Evolutionary conservation across 257 asterid genomes (phyloP), one percentile per base, ranked within the genome.

Genomic region (Forsythia suspensa): DNA sequence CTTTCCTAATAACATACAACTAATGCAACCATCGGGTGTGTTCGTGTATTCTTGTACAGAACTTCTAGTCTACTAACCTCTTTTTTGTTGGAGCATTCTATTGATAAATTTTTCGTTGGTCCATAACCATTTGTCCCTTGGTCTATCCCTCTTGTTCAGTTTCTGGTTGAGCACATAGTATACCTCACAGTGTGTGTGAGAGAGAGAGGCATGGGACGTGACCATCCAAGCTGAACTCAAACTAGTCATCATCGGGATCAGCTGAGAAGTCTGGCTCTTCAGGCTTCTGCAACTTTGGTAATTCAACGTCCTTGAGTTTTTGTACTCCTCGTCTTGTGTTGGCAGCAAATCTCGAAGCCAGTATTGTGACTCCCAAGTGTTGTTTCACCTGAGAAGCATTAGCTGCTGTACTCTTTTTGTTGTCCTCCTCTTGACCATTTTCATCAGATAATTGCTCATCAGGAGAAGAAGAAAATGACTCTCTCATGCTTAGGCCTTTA

Each of bases 221-320:
- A 48, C 57, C 57, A 48, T 48, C 8, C 34, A 55, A 55, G 65
- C 21, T 2, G 65, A 55, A 55, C 29, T 29, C 6, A 48, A 81
- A 77, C 89, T 87, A 91, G 34, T 91, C 92, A 4, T 91, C 92
- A 12, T 91, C 92, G n/a, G 82, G 89, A 74, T 89, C 92, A 18
- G 89, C 90, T 7, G 94, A 90, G 84, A 91, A 93, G 76, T 93
- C 95, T 0, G 98, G 96, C 80, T 93, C 97, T 44, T 89, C 93
- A 1, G 97, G 97, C 85, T 93, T 93, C 84, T 80, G 93, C 71
- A 93, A 55, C 81, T 77, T 87, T 0, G 90, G 91, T 86, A 91
- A 20, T 40, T 81, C 87, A 11, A 86, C 86, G 73, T 90, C 89
- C 87, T 91, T 91, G 8, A 78, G 70, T 87, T 88, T 91, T 66